phyloP scores from a whole-genome alignment of 2,329 filamentous ascomycete species.

The Alternaria triticimaculans region DNA sequence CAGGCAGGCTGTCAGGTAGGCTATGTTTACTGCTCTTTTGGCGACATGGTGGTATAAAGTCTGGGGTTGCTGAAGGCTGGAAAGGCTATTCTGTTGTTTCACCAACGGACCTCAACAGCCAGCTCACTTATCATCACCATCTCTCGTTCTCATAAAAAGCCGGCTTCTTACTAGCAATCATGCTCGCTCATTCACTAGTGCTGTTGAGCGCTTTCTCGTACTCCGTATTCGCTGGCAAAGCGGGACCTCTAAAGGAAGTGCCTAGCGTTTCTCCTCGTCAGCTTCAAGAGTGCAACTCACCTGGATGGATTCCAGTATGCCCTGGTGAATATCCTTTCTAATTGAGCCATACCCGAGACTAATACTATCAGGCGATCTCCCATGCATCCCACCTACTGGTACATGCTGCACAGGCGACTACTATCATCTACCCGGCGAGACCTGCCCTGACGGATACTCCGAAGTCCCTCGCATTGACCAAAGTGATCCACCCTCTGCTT shows the following conservation, averaged over 20 bases:
- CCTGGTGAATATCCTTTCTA: neutral
- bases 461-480: neutral
- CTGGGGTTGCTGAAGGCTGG: neutral
- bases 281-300: neutral
- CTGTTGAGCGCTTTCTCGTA: neutral
- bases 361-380: neutral
- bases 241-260: neutral
- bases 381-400: neutral
- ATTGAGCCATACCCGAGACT: neutral
- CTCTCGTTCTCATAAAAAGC: neutral
- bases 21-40: neutral
- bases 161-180: neutral
- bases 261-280: neutral
- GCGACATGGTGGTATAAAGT: neutral
- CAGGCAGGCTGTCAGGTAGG: neutral
- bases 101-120: neutral
- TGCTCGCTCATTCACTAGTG: neutral
- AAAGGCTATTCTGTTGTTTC: neutral
- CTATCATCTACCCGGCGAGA: neutral
- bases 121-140: neutral
- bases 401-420: conserved; percentile 2
- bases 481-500: neutral
- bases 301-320: conserved; percentile 1
- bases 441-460: neutral
- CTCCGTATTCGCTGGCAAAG: neutral